Conservation (phyloP, 495 filamentous ascomycete species). For the Trichocladium uniseriatum region DNA sequence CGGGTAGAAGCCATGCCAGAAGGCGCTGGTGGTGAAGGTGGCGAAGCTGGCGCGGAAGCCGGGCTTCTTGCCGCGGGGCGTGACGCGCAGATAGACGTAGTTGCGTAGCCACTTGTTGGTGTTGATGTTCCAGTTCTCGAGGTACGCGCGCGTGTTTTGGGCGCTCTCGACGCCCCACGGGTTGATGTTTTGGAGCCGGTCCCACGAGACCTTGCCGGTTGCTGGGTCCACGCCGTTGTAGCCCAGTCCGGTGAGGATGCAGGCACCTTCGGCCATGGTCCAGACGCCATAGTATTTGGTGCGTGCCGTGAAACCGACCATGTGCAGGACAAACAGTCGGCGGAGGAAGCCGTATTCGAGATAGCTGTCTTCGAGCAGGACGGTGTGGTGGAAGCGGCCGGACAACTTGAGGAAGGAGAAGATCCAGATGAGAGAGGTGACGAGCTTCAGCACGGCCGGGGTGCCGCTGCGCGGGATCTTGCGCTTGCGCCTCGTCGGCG, state of each 20-base stretch:
- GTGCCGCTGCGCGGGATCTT: constrained; percentile 87
- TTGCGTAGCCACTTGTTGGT: constrained; percentile 96
- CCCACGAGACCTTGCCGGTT: constrained; percentile 78
- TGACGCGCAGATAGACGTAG: constrained; percentile 91
- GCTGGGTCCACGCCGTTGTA: constrained; percentile 85
- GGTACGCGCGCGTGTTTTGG: constrained; percentile 80
- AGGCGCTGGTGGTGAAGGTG: constrained; percentile 85
- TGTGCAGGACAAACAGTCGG: constrained; percentile 67
- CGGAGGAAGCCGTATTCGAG: constrained; percentile 57
- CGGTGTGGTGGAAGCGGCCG: constrained; percentile 50
- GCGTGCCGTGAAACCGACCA: constrained; percentile 70
- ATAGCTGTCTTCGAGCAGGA: constrained; percentile 50
- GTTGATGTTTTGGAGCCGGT: constrained; percentile 78
- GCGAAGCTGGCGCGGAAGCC: constrained; percentile 91
- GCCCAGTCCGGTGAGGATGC: constrained; percentile 86
- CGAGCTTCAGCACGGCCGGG: constrained; percentile 71
- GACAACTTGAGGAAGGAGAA: constrained; percentile 65
- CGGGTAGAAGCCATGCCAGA: constrained; percentile 98
- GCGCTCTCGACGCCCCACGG: constrained; percentile 76
- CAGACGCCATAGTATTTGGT: constrained; percentile 95
- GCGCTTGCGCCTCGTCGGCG: constrained; percentile 81
- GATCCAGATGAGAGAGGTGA: constrained; percentile 68
- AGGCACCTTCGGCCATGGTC: constrained; percentile 86
- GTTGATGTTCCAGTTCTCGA: constrained; percentile 96
- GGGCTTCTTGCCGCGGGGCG: constrained; percentile 89